phyloP scores from a whole-genome alignment of 2,329 filamentous ascomycete genomes.

The Claviceps sorghi region DNA sequence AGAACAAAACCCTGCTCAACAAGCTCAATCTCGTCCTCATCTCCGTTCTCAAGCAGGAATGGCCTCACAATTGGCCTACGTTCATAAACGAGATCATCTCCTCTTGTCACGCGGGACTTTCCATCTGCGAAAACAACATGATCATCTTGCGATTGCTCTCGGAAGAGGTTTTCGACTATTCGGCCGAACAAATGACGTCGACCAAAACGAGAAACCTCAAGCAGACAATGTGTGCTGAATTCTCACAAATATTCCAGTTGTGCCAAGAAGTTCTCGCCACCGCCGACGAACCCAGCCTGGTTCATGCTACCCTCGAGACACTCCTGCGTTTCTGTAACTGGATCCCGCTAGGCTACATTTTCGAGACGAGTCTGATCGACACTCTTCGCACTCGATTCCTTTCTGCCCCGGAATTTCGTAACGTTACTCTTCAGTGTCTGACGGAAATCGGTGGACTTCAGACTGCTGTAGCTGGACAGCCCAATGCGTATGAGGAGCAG shows the following conservation, averaged over 20 bases:
- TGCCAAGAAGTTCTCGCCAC: slow-evolving; percentile 91
- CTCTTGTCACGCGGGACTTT: slow-evolving; percentile 85
- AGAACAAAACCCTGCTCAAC: slow-evolving; percentile 82
- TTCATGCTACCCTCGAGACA: slow-evolving; percentile 95
- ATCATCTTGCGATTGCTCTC: slow-evolving; percentile 88
- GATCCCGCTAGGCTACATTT: slow-evolving; percentile 97
- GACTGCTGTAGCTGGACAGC: slow-evolving; percentile 54
- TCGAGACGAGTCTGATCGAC: slow-evolving; percentile 92
- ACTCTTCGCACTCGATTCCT: slow-evolving; percentile 86
- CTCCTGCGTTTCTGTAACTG: slow-evolving; percentile 94
- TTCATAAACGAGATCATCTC: slow-evolving; percentile 99
- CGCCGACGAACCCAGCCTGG: slow-evolving; percentile 71
- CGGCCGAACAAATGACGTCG: slow-evolving; percentile 98
- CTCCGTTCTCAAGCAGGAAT: slow-evolving; percentile 96
- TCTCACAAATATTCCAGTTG: slow-evolving; percentile 94
- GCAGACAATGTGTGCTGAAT: slow-evolving; percentile 97
- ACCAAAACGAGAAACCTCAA: slow-evolving; percentile 92
- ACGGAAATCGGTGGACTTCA: slow-evolving; percentile 94
- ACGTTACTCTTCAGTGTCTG: slow-evolving; percentile 89
- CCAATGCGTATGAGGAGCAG: slow-evolving; percentile 79
- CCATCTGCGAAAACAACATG: slow-evolving; percentile 99
- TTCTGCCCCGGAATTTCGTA: slow-evolving; percentile 86
- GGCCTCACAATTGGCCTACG: slow-evolving; percentile 98
- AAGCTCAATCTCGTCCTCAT: slow-evolving; percentile 97
- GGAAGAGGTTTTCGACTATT: slow-evolving; percentile 98